Percentiles rank a stretch among this genome's conserved stretches.
These are phyloP conservation scores for Tolypocladium ovalisporum DNA, from an alignment of 2,329 filamentous ascomycete genomes.

Conservation along the genomic window DNA sequence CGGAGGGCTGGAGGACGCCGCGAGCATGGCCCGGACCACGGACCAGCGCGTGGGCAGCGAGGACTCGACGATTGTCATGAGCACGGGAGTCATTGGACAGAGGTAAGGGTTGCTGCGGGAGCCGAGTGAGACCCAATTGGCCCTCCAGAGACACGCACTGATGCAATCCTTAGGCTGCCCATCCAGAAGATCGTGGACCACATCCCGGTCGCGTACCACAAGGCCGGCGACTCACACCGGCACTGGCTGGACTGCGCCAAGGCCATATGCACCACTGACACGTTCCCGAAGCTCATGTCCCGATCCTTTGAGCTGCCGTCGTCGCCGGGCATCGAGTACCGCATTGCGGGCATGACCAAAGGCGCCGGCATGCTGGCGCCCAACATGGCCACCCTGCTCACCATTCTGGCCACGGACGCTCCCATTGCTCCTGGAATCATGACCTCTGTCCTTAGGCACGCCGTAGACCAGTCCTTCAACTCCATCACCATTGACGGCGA, in stretches of 20 bases:
- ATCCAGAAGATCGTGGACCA: conserved; percentile 81
- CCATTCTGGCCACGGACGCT: conserved; percentile 84
- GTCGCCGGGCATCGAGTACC: conserved; percentile 63
- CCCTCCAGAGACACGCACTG: conserved; percentile 1
- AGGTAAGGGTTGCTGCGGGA: conserved; percentile 36
- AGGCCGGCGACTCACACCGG: conserved; percentile 64
- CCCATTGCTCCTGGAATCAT: conserved; percentile 61
- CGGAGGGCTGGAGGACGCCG: conserved; percentile 79
- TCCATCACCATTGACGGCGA: conserved; percentile 95
- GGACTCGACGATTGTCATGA: conserved; percentile 82
- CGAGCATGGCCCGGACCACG: conserved; percentile 68
- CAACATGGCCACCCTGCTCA: conserved; percentile 94
- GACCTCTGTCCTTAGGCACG: conserved; percentile 57
- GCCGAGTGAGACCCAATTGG: neutral
- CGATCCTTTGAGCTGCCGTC: conserved; percentile 76
- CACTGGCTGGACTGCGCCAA: conserved; percentile 80
- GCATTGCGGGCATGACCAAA: conserved; percentile 91
- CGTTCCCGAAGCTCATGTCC: conserved; percentile 91
- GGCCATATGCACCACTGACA: conserved; percentile 97
- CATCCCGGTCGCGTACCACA: conserved; percentile 65
- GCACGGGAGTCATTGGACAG: conserved; percentile 94
- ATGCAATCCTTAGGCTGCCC: conserved; percentile 49
- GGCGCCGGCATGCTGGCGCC: conserved; percentile 98
- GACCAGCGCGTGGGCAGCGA: conserved; percentile 48
- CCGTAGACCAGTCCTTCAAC: conserved; percentile 84